Percentiles rank a stretch among this genome's conserved stretches.
Conservation (phyloP, 2,329 filamentous ascomycete genomes). For the Alternaria consortialis region DNA sequence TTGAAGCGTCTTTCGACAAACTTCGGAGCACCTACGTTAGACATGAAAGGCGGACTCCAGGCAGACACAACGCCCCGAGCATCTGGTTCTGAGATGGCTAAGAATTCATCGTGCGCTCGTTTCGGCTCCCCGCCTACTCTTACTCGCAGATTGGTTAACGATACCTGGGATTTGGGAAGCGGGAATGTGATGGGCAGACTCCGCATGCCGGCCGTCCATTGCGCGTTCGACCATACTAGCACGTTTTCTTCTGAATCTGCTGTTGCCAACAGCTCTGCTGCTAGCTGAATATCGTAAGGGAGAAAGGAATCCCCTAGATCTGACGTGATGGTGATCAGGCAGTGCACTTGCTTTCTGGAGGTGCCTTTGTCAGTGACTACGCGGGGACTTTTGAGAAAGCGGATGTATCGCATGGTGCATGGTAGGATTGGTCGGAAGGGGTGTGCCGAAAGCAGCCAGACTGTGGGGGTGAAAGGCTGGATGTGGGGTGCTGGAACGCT, state of each 20-base stretch:
- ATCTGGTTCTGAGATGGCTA: conserved; percentile 34
- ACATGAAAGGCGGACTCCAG: conserved; percentile 61
- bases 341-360: conserved; percentile 26
- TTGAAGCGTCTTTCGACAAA: conserved; percentile 65
- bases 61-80: conserved; percentile 64
- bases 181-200: conserved; percentile 56
- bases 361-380: conserved; percentile 49
- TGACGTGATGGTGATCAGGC: conserved; percentile 70
- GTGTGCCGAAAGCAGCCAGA: conserved; percentile 7
- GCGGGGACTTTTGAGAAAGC: conserved; percentile 72
- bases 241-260: conserved; percentile 42
- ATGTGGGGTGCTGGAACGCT: conserved; percentile 22
- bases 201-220: conserved; percentile 57
- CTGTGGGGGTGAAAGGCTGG: conserved; percentile 17
- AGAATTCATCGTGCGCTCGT: conserved; percentile 39
- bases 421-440: background rate
- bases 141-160: conserved; percentile 50
- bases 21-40: conserved; percentile 56
- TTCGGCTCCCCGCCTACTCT: conserved; percentile 51
- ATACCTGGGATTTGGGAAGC: conserved; percentile 49
- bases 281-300: conserved; percentile 57
- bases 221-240: conserved; percentile 54
- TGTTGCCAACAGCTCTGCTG: conserved; percentile 50
- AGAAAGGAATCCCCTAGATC: conserved; percentile 73
- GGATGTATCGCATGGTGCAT: conserved; percentile 64